These are phyloP conservation scores for Colletotrichum orchidophilum DNA, from an alignment of 2,329 filamentous ascomycete species.

Conservation along the genomic window DNA sequence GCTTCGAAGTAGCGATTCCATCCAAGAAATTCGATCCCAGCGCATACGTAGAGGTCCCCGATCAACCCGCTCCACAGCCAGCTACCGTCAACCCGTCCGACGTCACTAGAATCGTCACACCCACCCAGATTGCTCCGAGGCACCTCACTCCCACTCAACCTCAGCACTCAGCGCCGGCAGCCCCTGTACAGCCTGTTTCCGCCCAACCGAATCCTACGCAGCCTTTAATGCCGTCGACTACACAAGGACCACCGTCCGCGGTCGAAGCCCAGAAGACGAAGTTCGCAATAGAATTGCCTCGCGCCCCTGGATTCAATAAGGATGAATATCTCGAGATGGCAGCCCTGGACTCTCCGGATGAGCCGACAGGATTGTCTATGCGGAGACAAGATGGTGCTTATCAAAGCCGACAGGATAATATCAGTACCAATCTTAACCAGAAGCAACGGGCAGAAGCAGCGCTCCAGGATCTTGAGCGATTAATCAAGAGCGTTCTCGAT, in stretches of 20 bases:
- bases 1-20: constrained; percentile 59
- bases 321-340: constrained; percentile 58
- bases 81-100: constrained; percentile 10
- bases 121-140: background rate
- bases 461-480: constrained; percentile 73
- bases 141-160: background rate
- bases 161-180: background rate
- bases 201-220: background rate
- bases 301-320: constrained; percentile 53
- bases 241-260: background rate
- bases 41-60: constrained; percentile 46
- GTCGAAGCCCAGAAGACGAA: background rate
- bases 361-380: constrained; percentile 57
- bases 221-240: background rate
- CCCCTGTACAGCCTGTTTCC: background rate
- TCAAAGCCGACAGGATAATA: constrained; percentile 59
- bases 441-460: constrained; percentile 82
- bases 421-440: constrained; percentile 77
- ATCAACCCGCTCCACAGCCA: constrained; percentile 37
- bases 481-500: constrained; percentile 78
- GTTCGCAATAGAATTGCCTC: constrained; percentile 60
- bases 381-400: constrained; percentile 58
- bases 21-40: constrained; percentile 52
- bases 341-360: constrained; percentile 56
- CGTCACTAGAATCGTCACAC: background rate